phyloP scores from a whole-genome alignment of 805 yeast genomes.

The Lachancea mirantina region DNA sequence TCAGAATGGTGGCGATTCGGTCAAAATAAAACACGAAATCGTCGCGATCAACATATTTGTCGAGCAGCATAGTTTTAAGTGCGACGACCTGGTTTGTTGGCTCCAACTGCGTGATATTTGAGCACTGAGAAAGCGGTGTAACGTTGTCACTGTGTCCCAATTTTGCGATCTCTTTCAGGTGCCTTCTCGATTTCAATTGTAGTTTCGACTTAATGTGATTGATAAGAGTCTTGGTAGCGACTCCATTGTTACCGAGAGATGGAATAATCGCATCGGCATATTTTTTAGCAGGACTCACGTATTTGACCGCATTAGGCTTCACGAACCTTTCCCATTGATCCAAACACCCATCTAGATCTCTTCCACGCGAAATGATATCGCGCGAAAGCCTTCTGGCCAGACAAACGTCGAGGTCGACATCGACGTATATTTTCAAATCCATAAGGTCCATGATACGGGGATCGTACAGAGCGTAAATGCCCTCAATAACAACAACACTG shows the following conservation, averaged over 20 bases:
- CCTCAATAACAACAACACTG: slow-evolving; percentile 86
- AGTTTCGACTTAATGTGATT: slow-evolving; percentile 73
- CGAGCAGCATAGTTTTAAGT: slow-evolving; percentile 62
- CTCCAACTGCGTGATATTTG: slow-evolving; percentile 27
- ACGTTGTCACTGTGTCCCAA: slow-evolving; percentile 29
- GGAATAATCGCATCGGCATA: slow-evolving; percentile 88
- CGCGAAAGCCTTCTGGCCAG: slow-evolving; percentile 80
- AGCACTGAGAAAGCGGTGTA: slow-evolving; percentile 14
- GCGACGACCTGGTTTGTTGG: slow-evolving; percentile 61
- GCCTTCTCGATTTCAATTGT: slow-evolving; percentile 54
- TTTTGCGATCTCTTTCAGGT: slow-evolving; percentile 53
- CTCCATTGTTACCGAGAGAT: slow-evolving; percentile 72
- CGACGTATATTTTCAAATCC: slow-evolving; percentile 86
- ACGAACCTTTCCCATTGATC: slow-evolving; percentile 88
- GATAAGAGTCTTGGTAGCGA: slow-evolving; percentile 75
- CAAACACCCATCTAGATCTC: slow-evolving; percentile 76
- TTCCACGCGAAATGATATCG: slow-evolving; percentile 78
- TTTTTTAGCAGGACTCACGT: slow-evolving; percentile 67
- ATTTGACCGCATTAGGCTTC: slow-evolving; percentile 80
- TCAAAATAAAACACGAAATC: slow-evolving; percentile 86
- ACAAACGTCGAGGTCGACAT: slow-evolving; percentile 90
- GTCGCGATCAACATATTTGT: slow-evolving; percentile 48
- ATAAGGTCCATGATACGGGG: slow-evolving; percentile 60
- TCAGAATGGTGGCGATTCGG: slow-evolving; percentile 64
- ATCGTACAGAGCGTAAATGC: slow-evolving; percentile 77